Base-by-base conservation (phyloP, 2,329 filamentous ascomycete genomes). In the Lecanoromycetidae sp. region DNA sequence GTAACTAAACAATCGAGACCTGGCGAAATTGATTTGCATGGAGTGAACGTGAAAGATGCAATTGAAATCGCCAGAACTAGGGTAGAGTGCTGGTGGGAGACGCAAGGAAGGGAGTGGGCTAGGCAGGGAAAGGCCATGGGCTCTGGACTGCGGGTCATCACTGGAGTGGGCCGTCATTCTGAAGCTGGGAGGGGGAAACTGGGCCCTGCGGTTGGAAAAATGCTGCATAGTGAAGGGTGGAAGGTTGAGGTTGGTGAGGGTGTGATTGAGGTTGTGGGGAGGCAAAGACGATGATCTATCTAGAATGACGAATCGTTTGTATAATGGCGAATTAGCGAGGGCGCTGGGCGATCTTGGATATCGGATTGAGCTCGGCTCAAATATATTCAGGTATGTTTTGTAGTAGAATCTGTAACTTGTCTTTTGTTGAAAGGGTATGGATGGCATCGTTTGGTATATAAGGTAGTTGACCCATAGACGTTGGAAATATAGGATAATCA, bases 201-300 rank as follows among this genome's bases (percentile, higher is more conserved):
- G 50, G 82, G 87, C 4, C 82, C 82, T 48, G 83, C 84, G 13
- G 87, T 96, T n/a, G 80, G 75, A 38, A 80, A 78, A 58, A 80
- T 80, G 59, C 68, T 96, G 34, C 72, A 80, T 32, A 73, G 76
- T 36, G 84, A 90, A 51, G 87, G 87, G 0, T 96, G 90, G 90
- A 87, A 77, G 60, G 70, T 91, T 27, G 77, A 87, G 60, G 72
- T 83, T 36, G 74, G 79, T 35, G 79, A 77, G 23, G 88, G 87
- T 0, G 74, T 76, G 30, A 74, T 90, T 57, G 66, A 80, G 41
- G 76, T 95, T 13, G 78, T 69, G 9, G 88, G 88, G 0, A 60
- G 66, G 43, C 63, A 60, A 22, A 64, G 58, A 38, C 36, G 48
- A 19, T 52, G 30, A 53, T 30, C 17, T 20, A 30, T n/a, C 27